Evolutionary conservation across 352 stramenopile genomes (phyloP).

Genomic region (Phytopythium boreale): DNA sequence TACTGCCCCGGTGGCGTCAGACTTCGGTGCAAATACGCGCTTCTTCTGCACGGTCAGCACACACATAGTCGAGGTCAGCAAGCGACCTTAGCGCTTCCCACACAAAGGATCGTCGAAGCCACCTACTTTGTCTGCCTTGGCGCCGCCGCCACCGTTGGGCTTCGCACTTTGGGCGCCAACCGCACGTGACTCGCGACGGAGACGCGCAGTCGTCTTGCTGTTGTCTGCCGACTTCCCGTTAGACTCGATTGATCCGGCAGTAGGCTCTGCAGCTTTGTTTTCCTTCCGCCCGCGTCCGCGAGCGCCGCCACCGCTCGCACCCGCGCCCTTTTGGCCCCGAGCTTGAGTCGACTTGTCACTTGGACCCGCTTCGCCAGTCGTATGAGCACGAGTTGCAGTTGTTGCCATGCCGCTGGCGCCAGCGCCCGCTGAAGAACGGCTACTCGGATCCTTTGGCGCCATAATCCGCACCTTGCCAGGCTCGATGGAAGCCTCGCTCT

Average conservation of each 20-base stretch:
- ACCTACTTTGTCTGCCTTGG: constrained; percentile 26
- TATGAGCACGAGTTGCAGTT: constrained; percentile 5
- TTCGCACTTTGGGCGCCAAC: constrained; percentile 1
- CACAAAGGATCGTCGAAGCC: not conserved
- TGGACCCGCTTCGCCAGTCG: constrained; percentile 10
- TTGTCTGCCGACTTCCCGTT: constrained; percentile 10
- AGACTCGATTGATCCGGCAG: constrained; percentile 12
- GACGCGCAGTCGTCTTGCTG: constrained; percentile 17
- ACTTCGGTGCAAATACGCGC: constrained; percentile 62
- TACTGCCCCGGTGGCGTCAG: constrained; percentile 17
- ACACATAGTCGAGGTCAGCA: not conserved
- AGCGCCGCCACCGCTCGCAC: constrained; percentile 18
- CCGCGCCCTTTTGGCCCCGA: constrained; percentile 3
- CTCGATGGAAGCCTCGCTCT: constrained; percentile 24
- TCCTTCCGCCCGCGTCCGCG: constrained; percentile 34
- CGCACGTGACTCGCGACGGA: constrained; percentile 22
- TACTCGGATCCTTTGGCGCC: constrained; percentile 25
- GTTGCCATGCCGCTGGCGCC: not conserved
- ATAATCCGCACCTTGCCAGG: constrained; percentile 59
- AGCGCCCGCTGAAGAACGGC: not conserved
- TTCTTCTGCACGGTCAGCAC: constrained; percentile 38
- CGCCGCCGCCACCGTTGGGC: constrained; percentile 16
- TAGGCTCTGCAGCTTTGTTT: constrained; percentile 19
- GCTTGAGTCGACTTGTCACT: constrained; percentile 13
- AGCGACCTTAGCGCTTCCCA: not conserved